Conservation (phyloP, 805 yeast species). For the Nakazawaea wyomingensis region DNA sequence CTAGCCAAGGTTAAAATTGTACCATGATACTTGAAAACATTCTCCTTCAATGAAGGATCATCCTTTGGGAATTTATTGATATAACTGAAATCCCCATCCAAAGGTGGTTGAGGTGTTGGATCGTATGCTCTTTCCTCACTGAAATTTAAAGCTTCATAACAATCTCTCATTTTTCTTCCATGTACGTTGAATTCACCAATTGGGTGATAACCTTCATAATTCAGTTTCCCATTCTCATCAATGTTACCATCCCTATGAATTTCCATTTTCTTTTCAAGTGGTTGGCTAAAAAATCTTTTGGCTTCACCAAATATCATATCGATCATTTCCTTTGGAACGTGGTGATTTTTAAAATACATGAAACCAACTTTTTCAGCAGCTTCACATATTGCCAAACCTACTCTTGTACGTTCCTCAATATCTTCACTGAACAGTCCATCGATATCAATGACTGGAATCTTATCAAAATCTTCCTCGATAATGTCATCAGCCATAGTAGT, state of each 20-base stretch:
- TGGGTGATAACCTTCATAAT: slow-evolving; percentile 23
- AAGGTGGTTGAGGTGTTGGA: slow-evolving; percentile 19
- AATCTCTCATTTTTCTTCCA: slow-evolving; percentile 20
- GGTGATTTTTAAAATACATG: slow-evolving; percentile 26
- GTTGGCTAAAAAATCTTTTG: slow-evolving; percentile 22
- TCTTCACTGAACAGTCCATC: slow-evolving; percentile 13
- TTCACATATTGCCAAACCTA: slow-evolving; percentile 19
- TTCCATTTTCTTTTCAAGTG: slow-evolving; percentile 20
- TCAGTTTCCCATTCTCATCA: slow-evolving; percentile 20
- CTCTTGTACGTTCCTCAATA: slow-evolving; percentile 14
- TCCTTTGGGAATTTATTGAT: slow-evolving; percentile 25
- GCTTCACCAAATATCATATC: slow-evolving; percentile 20
- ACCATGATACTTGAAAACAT: slow-evolving; percentile 19
- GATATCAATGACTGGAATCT: slow-evolving; percentile 17
- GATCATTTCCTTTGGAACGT: slow-evolving; percentile 20
- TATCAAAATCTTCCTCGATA: slow-evolving; percentile 15
- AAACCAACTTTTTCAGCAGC: slow-evolving; percentile 25
- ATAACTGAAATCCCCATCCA: slow-evolving; percentile 19
- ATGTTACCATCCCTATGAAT: slow-evolving; percentile 18
- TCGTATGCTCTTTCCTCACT: slow-evolving; percentile 23
- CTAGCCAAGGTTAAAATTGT: slow-evolving; percentile 21
- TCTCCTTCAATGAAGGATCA: slow-evolving; percentile 20
- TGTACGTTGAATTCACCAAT: slow-evolving; percentile 19
- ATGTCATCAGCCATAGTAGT: slow-evolving; percentile 9
- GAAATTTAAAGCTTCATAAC: slow-evolving; percentile 30